A percentile compares a stretch with the other conserved stretches of the same genome.
Evolutionary conservation across 768 basidiomycete genomes (phyloP).

Genomic region (Symmetrospora coprosmae): DNA sequence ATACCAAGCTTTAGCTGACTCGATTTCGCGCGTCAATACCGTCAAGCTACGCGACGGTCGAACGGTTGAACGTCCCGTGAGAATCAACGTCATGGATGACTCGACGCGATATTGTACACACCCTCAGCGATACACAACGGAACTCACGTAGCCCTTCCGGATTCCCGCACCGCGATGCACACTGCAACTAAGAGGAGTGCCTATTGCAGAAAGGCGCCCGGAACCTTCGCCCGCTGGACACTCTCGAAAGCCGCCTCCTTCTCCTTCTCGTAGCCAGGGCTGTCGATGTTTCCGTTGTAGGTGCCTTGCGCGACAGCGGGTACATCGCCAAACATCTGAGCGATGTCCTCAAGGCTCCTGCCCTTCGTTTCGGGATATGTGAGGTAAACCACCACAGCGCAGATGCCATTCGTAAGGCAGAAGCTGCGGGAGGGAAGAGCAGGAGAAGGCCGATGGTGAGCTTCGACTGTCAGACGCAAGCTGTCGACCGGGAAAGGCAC

Average conservation of each 20-base stretch:
- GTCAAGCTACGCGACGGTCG: too few species aligned
- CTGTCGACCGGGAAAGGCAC: not conserved
- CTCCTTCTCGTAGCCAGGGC: not conserved
- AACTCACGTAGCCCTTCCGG: too few species aligned
- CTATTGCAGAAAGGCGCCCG: too few species aligned
- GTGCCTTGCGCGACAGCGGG: not conserved
- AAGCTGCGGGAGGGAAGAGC: not conserved
- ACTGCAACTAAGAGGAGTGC: too few species aligned
- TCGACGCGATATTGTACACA: too few species aligned
- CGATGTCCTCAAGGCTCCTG: slow-evolving; percentile 9
- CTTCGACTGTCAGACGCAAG: not conserved
- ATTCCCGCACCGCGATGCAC: too few species aligned
- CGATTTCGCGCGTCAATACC: too few species aligned
- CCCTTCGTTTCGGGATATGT: slow-evolving; percentile 16
- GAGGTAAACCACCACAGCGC: slow-evolving; percentile 5
- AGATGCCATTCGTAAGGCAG: slow-evolving; percentile 3
- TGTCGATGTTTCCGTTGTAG: not conserved
- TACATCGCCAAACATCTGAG: slow-evolving; percentile 14
- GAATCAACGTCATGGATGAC: too few species aligned
- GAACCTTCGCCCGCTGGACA: too few species aligned
- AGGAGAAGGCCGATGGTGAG: not conserved
- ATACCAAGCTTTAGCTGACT: too few species aligned
- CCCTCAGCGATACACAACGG: too few species aligned
- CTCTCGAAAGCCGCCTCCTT: not conserved
- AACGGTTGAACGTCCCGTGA: too few species aligned